phyloP scores from a whole-genome alignment of 2,329 filamentous ascomycete genomes.

The Lecanicillium sp. region DNA sequence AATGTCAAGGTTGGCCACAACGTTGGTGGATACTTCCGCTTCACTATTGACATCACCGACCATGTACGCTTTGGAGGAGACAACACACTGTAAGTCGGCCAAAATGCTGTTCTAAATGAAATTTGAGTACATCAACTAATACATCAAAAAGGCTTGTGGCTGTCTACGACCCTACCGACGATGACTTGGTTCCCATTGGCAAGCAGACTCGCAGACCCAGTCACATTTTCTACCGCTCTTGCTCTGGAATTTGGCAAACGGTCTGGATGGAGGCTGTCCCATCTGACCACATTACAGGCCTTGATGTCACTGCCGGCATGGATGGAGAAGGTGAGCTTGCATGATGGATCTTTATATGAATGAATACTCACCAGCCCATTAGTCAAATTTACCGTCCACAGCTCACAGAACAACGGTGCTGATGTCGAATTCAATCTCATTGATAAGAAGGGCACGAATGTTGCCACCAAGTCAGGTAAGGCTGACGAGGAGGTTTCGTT shows the following conservation, averaged over 20 bases:
- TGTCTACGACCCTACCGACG: conserved; percentile 60
- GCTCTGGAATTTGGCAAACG: conserved; percentile 66
- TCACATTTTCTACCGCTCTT: conserved; percentile 65
- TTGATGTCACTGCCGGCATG: conserved; percentile 52
- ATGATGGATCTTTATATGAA: background rate
- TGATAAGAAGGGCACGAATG: conserved; percentile 25
- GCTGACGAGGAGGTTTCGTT: conserved; percentile 47
- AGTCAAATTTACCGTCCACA: conserved; percentile 51
- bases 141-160: conserved; percentile 44
- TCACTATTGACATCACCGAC: conserved; percentile 50
- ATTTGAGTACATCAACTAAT: background rate
- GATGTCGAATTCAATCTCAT: conserved; percentile 27
- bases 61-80: conserved; percentile 28
- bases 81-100: conserved; percentile 44
- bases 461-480: conserved; percentile 34
- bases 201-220: conserved; percentile 51
- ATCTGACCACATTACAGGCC: conserved; percentile 43
- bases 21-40: conserved; percentile 53
- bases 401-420: conserved; percentile 25
- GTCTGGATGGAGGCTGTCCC: conserved; percentile 64
- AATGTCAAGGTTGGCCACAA: conserved; percentile 42
- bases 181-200: conserved; percentile 53
- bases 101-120: background rate
- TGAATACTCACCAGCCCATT: background rate
- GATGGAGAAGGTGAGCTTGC: conserved; percentile 31